Conservation (phyloP, 306 rosid species). For the Delonix regia region DNA sequence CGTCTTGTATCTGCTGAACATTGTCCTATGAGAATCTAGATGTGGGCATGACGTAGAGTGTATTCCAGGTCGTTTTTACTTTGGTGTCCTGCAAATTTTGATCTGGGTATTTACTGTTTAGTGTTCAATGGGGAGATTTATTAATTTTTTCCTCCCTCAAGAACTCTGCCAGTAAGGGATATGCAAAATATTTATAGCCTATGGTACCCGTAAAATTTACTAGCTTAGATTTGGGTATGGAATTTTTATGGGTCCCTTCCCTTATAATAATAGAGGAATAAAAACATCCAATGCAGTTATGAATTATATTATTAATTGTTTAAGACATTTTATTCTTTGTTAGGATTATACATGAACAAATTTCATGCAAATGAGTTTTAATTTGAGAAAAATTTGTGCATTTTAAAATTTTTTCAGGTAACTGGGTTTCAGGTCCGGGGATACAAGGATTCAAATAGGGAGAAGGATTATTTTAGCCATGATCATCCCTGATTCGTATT, state of each 20-base stretch:
- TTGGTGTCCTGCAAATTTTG: constrained; percentile 18
- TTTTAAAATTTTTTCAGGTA: neutral
- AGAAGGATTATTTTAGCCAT: neutral
- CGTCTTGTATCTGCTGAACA: neutral
- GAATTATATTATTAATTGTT: neutral
- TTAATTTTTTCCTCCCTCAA: neutral
- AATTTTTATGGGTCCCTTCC: too few species aligned
- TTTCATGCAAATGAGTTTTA: neutral
- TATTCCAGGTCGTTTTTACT: neutral
- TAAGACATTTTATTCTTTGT: neutral
- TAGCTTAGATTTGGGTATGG: too few species aligned
- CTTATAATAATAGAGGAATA: too few species aligned
- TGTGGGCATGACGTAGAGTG: neutral
- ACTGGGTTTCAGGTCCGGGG: neutral
- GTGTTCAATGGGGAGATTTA: neutral
- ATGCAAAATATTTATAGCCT: too few species aligned
- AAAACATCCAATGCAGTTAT: too few species aligned
- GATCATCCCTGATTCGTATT: neutral
- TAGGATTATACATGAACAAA: neutral
- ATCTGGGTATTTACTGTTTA: constrained; percentile 17
- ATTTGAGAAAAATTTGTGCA: too few species aligned
- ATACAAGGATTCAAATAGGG: neutral
- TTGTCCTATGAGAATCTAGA: neutral
- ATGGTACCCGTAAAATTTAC: too few species aligned
- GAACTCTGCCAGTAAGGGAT: neutral